These are phyloP conservation scores for Phaeosphaeriaceae sp. DNA, from an alignment of 2,329 filamentous ascomycete species.

Conservation along the genomic window DNA sequence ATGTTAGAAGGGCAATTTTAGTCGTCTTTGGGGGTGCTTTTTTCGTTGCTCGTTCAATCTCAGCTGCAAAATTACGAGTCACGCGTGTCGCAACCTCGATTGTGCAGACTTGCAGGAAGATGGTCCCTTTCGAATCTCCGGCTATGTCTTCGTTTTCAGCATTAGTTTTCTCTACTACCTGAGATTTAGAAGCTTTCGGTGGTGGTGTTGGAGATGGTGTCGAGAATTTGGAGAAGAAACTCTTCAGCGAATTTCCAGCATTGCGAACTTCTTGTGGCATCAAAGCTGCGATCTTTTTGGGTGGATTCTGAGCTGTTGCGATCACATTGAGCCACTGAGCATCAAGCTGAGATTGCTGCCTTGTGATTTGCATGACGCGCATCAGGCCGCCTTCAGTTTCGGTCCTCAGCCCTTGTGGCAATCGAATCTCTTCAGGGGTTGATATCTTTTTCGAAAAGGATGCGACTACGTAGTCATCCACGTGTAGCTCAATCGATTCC, in stretches of 20 bases:
- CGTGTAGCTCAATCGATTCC: conserved; percentile 83
- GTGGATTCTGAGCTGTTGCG: conserved; percentile 74
- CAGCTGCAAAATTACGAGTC: conserved; percentile 73
- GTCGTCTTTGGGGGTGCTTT: conserved; percentile 92
- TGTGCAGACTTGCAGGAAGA: conserved; percentile 88
- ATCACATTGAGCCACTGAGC: conserved; percentile 87
- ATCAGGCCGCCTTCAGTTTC: conserved; percentile 87
- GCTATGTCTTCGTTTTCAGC: conserved; percentile 68
- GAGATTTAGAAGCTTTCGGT: conserved; percentile 26
- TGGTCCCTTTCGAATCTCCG: conserved; percentile 73
- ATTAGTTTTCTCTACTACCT: conserved; percentile 20
- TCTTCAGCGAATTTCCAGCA: conserved; percentile 44
- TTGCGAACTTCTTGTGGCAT: conserved; percentile 46
- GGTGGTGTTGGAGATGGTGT: conserved; percentile 26
- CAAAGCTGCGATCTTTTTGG: conserved; percentile 38
- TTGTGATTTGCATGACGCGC: conserved; percentile 80
- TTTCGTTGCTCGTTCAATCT: conserved; percentile 94
- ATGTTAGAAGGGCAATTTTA: conserved; percentile 84
- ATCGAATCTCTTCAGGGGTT: conserved; percentile 71
- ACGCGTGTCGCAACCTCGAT: conserved; percentile 82
- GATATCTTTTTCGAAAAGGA: conserved; percentile 84
- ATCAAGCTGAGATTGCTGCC: conserved; percentile 90
- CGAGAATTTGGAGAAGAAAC: conserved; percentile 50
- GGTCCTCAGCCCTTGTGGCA: conserved; percentile 81
- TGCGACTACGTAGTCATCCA: conserved; percentile 85